These are phyloP conservation scores for Xylariaceae sp. DNA, from an alignment of 2,329 filamentous ascomycete genomes.

Conservation along the genomic window DNA sequence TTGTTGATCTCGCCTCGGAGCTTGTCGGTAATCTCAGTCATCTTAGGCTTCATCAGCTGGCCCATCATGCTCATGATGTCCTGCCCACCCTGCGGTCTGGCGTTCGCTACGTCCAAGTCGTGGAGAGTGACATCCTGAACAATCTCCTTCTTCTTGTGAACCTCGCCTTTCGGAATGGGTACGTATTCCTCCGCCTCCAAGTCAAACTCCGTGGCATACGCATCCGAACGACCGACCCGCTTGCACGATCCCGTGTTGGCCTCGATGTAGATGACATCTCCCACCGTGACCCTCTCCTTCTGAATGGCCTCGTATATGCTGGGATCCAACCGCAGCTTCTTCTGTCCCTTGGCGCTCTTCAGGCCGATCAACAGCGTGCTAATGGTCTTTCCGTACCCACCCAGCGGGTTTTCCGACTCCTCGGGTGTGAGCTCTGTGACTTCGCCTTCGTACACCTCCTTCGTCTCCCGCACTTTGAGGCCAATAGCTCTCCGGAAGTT, in stretches of 20 bases:
- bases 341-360: conserved; percentile 93
- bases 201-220: conserved; percentile 97
- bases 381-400: conserved; percentile 95
- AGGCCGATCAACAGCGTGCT: conserved; percentile 90
- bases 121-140: conserved; percentile 97
- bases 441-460: conserved; percentile 98
- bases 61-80: conserved; percentile 99
- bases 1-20: conserved; percentile 95
- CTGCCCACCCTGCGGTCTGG: conserved; percentile 90
- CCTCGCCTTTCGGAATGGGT: conserved; percentile 95
- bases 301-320: conserved; percentile 99
- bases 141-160: conserved; percentile 99
- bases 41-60: conserved; percentile 98
- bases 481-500: conserved; percentile 97
- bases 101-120: conserved; percentile 93
- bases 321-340: conserved; percentile 93
- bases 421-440: conserved; percentile 96
- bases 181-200: conserved; percentile 98
- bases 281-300: conserved; percentile 92
- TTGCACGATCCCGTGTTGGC: conserved; percentile 98
- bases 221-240: conserved; percentile 89
- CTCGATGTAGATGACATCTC: conserved; percentile 98
- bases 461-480: conserved; percentile 93
- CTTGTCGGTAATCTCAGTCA: conserved; percentile 99
- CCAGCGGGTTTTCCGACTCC: conserved; percentile 94